A percentile compares a stretch with the other conserved stretches of the same genome.
Conservation (phyloP, 2,329 filamentous ascomycete species). For the Colletotrichum sp. region DNA sequence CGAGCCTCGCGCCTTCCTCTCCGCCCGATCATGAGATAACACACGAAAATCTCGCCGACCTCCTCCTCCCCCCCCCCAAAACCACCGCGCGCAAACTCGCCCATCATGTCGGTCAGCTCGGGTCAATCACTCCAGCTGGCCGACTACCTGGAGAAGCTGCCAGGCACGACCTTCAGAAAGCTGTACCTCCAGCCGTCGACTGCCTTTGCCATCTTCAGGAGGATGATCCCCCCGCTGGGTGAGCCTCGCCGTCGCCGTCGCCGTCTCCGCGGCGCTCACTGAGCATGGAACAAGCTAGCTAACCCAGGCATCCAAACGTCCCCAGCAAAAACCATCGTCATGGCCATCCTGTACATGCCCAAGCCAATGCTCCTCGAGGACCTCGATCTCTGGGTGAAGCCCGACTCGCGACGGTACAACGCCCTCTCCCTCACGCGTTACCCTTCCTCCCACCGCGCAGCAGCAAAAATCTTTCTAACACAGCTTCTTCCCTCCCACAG, state of each 20-base stretch:
- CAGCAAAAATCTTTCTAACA: background rate
- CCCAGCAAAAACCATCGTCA: constrained; percentile 92
- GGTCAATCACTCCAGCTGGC: constrained; percentile 66
- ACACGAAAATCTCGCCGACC: background rate
- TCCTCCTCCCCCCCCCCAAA: background rate
- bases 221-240: constrained; percentile 95
- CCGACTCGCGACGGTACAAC: constrained; percentile 52
- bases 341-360: constrained; percentile 92
- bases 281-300: background rate
- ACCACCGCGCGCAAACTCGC: constrained; percentile 4
- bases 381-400: constrained; percentile 85
- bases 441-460: background rate
- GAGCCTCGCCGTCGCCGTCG: constrained; percentile 30
- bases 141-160: constrained; percentile 92
- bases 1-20: background rate
- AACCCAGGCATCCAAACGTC: background rate
- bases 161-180: constrained; percentile 86
- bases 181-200: constrained; percentile 97
- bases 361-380: constrained; percentile 79
- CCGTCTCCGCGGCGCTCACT: background rate
- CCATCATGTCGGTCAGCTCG: constrained; percentile 50
- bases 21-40: constrained; percentile 6
- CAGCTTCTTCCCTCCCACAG: constrained; percentile 43
- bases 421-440: background rate
- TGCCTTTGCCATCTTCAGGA: constrained; percentile 91